These are phyloP conservation scores for Epichloe sylvatica DNA, from an alignment of 2,329 filamentous ascomycete species.

Conservation along the genomic window DNA sequence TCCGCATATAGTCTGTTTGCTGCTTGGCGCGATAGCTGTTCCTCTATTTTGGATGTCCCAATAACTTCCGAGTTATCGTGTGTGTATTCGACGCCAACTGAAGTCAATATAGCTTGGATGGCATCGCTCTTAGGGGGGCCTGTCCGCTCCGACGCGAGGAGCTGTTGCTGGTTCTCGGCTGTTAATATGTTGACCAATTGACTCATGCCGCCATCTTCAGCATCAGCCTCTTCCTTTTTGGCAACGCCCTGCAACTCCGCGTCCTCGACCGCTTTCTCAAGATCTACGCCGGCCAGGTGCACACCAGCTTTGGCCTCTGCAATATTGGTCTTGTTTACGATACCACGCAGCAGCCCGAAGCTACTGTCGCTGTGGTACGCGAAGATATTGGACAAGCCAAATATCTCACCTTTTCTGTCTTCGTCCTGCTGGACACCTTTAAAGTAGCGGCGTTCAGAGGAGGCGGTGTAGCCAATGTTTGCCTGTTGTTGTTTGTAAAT, in stretches of 20 bases:
- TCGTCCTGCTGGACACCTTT: slow-evolving; percentile 79
- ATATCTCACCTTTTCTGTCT: slow-evolving; percentile 80
- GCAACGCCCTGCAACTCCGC: slow-evolving; percentile 30
- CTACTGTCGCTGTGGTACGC: slow-evolving; percentile 63
- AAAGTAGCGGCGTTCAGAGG: slow-evolving; percentile 86
- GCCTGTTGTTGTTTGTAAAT: slow-evolving; percentile 99
- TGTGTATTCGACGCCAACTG: slow-evolving; percentile 84
- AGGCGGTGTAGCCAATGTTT: slow-evolving; percentile 92
- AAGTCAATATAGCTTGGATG: slow-evolving; percentile 75
- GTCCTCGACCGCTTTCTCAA: slow-evolving; percentile 45
- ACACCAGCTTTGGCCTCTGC: slow-evolving; percentile 84
- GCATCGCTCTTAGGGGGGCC: slow-evolving; percentile 48
- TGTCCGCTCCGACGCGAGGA: slow-evolving; percentile 20
- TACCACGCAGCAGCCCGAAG: slow-evolving; percentile 74
- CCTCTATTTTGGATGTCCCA: slow-evolving; percentile 83
- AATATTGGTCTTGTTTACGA: slow-evolving; percentile 96
- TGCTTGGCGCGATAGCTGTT: slow-evolving; percentile 64
- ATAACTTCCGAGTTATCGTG: slow-evolving; percentile 95
- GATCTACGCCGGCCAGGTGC: slow-evolving; percentile 60
- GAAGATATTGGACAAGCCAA: slow-evolving; percentile 78
- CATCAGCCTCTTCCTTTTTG: slow-evolving; percentile 36
- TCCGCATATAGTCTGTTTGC: slow-evolving; percentile 40
- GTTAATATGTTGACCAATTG: slow-evolving; percentile 49
- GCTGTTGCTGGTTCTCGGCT: slow-evolving; percentile 30
- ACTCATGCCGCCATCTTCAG: slow-evolving; percentile 53